Base-by-base conservation (phyloP, 2,329 filamentous ascomycete genomes). In the Penicillium sp. region DNA sequence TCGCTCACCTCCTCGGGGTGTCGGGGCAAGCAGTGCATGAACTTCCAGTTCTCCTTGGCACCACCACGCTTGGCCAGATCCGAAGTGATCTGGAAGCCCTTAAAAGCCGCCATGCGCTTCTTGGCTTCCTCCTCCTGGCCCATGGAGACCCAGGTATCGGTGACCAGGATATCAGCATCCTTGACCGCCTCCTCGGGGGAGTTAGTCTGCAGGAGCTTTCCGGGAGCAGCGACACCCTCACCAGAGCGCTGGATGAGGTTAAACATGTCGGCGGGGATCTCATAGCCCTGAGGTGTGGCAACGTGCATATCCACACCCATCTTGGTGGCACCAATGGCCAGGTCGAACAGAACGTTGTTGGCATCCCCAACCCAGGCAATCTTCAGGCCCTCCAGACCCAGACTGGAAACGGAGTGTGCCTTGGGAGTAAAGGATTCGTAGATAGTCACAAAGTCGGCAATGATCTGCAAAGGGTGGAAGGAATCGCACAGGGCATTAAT, bases 131-230 rank as follows among this genome's bases (percentile, higher is more conserved):
- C 85, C 75, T 99, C 94, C 75, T 97, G 93, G 43, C 94, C 94
- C 94, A 99, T 99, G 1, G 91, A 96, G 28, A 99, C 85, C 94
- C 94, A 99, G 1, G 94, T 99, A 69, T 99, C 94, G 1, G 94
- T 99, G 19, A 97, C 92, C 54, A 99, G 80, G 49, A 97, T 83
- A 71, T 99, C 89, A 3, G 94, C 93, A 60, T 87, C 79, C 77
- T 90, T 90, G 69, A 97, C 86, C 1, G 82, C 94, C 67, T 96
- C 90, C 71, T 94, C 90, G 0, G 93, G 94, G 1, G 89, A 79
- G 19, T 82, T 88, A 0, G 91, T 95, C 75, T 96, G 89, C 5
- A 77, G 78, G 29, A 97, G 80, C 63, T 82, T 86, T 14, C 90
- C 90, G 1, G 87, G 81, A 0, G 77, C 80, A 14, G 77, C 65